Conservation (phyloP, 1,284 basidiomycete species). For the Cryptococcus deneoformans region DNA sequence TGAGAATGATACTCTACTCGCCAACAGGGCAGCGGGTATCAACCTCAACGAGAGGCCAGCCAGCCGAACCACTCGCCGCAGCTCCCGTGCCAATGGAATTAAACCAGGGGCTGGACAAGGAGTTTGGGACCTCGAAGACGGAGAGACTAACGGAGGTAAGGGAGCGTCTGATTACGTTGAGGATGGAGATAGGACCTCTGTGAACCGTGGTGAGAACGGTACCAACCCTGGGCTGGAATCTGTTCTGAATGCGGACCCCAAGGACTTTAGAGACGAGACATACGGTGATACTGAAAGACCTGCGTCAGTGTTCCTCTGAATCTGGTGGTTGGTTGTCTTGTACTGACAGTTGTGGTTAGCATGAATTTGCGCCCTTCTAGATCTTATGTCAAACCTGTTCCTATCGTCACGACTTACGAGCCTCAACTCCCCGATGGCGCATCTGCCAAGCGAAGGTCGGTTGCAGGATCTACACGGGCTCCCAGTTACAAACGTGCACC, state of each 20-base stretch:
- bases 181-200: not conserved
- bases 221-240: slow-evolving; percentile 1
- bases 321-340: not conserved
- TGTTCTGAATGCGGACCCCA: slow-evolving; percentile 8
- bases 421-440: slow-evolving; percentile 14
- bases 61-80: slow-evolving; percentile 13
- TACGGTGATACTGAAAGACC: slow-evolving; percentile 6
- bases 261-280: slow-evolving; percentile 2
- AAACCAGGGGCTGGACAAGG: slow-evolving; percentile 1
- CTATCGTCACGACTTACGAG: slow-evolving; percentile 41
- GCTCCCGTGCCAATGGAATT: not conserved
- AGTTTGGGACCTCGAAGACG: not conserved
- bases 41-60: slow-evolving; percentile 13
- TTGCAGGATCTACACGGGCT: slow-evolving; percentile 16
- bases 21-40: slow-evolving; percentile 16
- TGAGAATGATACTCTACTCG: slow-evolving; percentile 17
- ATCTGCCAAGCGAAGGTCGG: slow-evolving; percentile 16
- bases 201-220: not conserved
- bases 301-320: no score
- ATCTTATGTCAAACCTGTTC: slow-evolving; percentile 42
- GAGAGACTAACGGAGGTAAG: not conserved
- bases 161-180: not conserved
- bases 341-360: slow-evolving; percentile 1
- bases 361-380: slow-evolving; percentile 31
- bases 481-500: slow-evolving; percentile 8